Evolutionary conservation across 306 rosid genomes (phyloP), one percentile per base, ranked within the genome.

Genomic region (Pterocarpus santalinus): DNA sequence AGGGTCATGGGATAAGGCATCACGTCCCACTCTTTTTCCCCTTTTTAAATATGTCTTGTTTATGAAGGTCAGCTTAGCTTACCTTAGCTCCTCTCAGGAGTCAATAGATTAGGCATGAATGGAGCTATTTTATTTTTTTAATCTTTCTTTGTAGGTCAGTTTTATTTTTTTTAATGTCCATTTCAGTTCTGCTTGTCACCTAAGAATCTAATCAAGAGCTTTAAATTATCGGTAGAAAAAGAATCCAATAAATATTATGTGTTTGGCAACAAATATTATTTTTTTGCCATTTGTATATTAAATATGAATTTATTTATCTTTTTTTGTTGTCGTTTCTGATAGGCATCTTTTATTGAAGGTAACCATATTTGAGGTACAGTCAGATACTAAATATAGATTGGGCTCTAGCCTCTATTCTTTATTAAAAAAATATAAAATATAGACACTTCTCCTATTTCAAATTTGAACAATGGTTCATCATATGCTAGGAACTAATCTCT

Each of bases 1-100:
- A 81, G 81, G 78, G 60, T 55, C 39, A 75, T 65, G 32, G 57
- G 87, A 87, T 76, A 64, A 55, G 49, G 72, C 76, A 82, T 65
- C 91, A 72, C 38, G 38, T 17, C 75, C 72, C 63, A 9, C 69
- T 22, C 39, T 15, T 7, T 7, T 33, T 14, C 7, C 30, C 47
- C 53, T 77, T 77, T 46, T 46, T 41, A 39, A 39, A 39, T 60
- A 61, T 34, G 46, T 65, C 32, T 64, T 32, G 10, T 4, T 52
- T 69, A 53, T 41, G 6, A 65, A 30, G 9, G 8, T 34, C 81
- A 36, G 81, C 87, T 81, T 49, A 72, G 69, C 53, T 69, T 6
- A 38, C 62, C 73, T 73, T 38, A 28, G 34, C 51, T 32, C 32
- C 72, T 69, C 78, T 56, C 46, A 17, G 3, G 57, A 61, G 65